Evolutionary conservation across 1,139 yeast genomes (phyloP).

Genomic region (Saccharomyces hybrid): DNA sequence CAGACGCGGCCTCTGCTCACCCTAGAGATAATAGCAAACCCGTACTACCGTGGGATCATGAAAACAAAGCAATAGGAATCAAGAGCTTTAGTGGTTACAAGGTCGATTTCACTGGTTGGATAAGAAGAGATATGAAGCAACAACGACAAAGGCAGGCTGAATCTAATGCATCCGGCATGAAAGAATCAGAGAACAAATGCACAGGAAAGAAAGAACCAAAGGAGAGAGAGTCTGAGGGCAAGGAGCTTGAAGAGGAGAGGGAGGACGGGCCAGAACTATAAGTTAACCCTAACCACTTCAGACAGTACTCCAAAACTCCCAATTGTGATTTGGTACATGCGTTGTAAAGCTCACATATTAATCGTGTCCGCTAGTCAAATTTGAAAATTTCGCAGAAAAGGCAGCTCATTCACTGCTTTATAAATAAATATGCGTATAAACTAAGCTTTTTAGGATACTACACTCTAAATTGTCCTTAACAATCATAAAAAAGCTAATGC

Average conservation of each 20-base stretch:
- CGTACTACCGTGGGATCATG: conserved; percentile 20
- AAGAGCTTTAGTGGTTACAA: conserved; percentile 24
- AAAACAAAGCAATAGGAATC: conserved; percentile 12
- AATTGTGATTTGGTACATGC: neutral
- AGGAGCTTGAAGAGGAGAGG: neutral
- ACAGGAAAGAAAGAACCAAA: conserved; percentile 1
- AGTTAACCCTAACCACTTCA: neutral
- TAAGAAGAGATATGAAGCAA: conserved; percentile 15
- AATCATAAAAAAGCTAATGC: neutral
- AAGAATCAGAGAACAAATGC: conserved; percentile 1
- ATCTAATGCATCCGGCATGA: neutral
- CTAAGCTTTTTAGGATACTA: neutral
- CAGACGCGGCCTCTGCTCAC: conserved; percentile 1
- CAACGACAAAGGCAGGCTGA: conserved; percentile 4
- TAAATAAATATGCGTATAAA: neutral
- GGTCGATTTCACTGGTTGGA: conserved; percentile 22
- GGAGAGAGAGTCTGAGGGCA: neutral
- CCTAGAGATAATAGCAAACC: neutral
- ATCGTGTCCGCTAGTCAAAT: neutral
- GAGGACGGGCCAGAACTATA: neutral
- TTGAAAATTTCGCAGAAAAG: neutral
- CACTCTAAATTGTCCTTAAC: neutral
- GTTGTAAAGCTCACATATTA: neutral
- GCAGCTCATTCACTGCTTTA: neutral
- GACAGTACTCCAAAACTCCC: neutral